Percentiles rank a stretch among this genome's conserved stretches.
Evolutionary conservation across 352 stramenopile species (phyloP).

Genomic region (Globisporangium paddicum): DNA sequence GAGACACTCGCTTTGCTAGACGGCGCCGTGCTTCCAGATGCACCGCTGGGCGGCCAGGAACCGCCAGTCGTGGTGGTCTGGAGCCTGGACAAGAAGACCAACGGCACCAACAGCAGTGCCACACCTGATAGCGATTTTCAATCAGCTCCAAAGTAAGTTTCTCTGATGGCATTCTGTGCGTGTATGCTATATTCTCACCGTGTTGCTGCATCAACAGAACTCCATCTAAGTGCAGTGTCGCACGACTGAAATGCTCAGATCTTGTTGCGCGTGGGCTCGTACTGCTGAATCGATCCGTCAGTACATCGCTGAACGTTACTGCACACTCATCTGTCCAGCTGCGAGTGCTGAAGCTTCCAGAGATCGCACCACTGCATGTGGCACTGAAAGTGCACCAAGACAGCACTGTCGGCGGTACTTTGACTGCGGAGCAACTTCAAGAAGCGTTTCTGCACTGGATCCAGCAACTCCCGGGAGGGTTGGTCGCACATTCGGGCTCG

Average conservation of each 20-base stretch:
- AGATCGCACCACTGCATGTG: slow-evolving; percentile 26
- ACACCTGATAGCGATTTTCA: neutral
- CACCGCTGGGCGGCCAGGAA: slow-evolving; percentile 26
- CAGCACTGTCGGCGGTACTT: neutral
- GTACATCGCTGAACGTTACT: slow-evolving; percentile 15
- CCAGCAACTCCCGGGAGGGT: slow-evolving; percentile 7
- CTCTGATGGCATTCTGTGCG: neutral
- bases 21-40: slow-evolving; percentile 32
- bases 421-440: slow-evolving; percentile 13
- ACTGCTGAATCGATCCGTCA: slow-evolving; percentile 27
- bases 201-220: slow-evolving; percentile 8
- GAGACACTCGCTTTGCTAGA: slow-evolving; percentile 56
- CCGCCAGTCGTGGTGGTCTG: slow-evolving; percentile 37
- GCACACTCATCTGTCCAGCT: slow-evolving; percentile 25
- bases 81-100: slow-evolving; percentile 18
- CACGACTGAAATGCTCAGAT: slow-evolving; percentile 34
- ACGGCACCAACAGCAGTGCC: neutral
- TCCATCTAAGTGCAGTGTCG: slow-evolving; percentile 22
- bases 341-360: slow-evolving; percentile 50
- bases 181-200: neutral
- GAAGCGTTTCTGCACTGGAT: slow-evolving; percentile 33
- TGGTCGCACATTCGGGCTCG: slow-evolving; percentile 28
- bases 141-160: neutral
- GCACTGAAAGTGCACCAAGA: slow-evolving; percentile 21
- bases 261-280: slow-evolving; percentile 28